Base-by-base conservation (phyloP, 768 basidiomycete genomes). In the Tremella fuciformis region DNA sequence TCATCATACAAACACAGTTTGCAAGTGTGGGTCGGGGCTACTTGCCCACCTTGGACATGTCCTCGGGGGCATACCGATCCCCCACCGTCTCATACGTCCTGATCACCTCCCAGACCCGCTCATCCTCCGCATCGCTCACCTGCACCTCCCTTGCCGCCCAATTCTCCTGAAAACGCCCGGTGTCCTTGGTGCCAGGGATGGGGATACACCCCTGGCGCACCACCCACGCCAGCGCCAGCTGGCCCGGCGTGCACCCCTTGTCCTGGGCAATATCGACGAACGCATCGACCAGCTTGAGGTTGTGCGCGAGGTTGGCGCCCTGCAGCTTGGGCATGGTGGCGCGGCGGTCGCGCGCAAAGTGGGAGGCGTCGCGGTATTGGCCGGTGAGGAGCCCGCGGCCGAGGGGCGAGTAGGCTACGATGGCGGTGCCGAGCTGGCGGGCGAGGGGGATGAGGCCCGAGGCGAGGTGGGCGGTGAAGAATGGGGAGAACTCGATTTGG, bases 351-450 rank as follows among this genome's bases (percentile, higher is more conserved):
- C 64, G 65, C 1, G 63, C 55, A 49, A 79, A 69, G 47, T 54
- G 57, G 50, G 53, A 65, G 24, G 50, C 65, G 22, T 64, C 59
- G 39, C 50, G 22, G 50, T 59, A 60, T 51, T 57, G 63, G 38
- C 58, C 62, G 9, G 69, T 78, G n/a, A 80, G 57, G 15, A 80
- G 65, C 15, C 80, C 80, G 42, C 78, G 71, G 2, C 78, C 78
- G n/a, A 78, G 66, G 1, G 78, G 78, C 8, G 80, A 78, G 65
- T 80, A 81, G 18, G 81, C 80, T 52, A 80, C 68, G 52, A 81
- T 66, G 2, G 73, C 62, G 25, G 81, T 73, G 26, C 80, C 80
- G n/a, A 81, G 73, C 60, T 82, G 80, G 16, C 74, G 70, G 3
- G 78, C 78, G 16, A 77, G 60, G 13, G 73, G 65, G 57, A 76